Evolutionary conservation across 2,329 filamentous ascomycete species (phyloP), one percentile per base, ranked within the genome.

Genomic region (Fusarium phyllophilum): DNA sequence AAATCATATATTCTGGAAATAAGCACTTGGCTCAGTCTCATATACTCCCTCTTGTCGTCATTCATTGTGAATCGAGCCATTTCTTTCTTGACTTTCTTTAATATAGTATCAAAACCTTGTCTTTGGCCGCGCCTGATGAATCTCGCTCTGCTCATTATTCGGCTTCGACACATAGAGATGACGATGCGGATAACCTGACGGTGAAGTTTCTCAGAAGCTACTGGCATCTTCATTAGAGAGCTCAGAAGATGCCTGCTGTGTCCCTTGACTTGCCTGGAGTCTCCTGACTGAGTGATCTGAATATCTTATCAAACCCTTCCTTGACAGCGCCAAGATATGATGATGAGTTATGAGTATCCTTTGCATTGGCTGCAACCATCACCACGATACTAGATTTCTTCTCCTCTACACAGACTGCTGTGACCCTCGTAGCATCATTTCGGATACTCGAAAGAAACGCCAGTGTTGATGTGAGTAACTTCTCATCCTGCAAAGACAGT

Each of bases 331-430:
- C n/a, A 24, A 76, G 52, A 64, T 76, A 74, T 4, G 29, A 22
- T 7, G 75, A 66, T 15, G 51, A 44, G 12, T 26, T 24, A n/a
- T 12, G 24, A 22, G 13, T 15, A 24, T 26, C 41, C 34, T 44
- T 62, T 9, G 72, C 67, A 52, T 78, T 78, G 41, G 57, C 71
- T 9, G 77, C 74, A 26, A 78, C 60, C 48, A 78, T 59, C n/a
- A 77, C 45, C 14, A 29, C 13, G 6, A 78, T 26, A 5, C 58
- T 26, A 22, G 45, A 11, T 11, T 34, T 17, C 9, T 14, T 54
- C 31, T 78, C 70, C 9, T 75, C 51, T 7, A 75, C 59, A 42
- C 74, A 75, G 11, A 75, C 77, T 20, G 77, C 76, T 13, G 74
- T 71, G 24, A 76, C 34, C 2, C 60, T 66, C 8, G 33, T 13